Percentiles rank a stretch among this genome's conserved stretches.
phyloP scores from a whole-genome alignment of 2,329 filamentous ascomycete genomes.

The Alternaria gansuensis region DNA sequence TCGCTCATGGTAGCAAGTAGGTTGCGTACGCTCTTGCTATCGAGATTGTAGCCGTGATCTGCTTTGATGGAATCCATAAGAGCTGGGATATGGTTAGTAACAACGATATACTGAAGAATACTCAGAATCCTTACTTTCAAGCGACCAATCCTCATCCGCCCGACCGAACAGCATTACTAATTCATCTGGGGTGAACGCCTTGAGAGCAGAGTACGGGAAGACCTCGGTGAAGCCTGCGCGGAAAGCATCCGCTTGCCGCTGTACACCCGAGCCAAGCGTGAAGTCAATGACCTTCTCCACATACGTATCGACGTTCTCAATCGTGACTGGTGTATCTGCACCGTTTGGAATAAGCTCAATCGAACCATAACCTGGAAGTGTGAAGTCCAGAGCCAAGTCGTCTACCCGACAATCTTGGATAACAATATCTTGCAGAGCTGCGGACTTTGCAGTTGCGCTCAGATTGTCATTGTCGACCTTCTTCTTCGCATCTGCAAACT shows the following conservation, averaged over 20 bases:
- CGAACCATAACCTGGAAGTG: constrained; percentile 82
- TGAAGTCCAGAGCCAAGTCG: constrained; percentile 92
- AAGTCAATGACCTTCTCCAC: constrained; percentile 90
- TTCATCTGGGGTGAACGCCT: constrained; percentile 93
- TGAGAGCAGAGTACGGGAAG: constrained; percentile 91
- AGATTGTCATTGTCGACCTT: constrained; percentile 75
- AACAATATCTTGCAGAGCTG: constrained; percentile 72
- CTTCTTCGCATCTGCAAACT: constrained; percentile 84
- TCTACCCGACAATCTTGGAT: constrained; percentile 82
- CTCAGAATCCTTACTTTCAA: constrained; percentile 80
- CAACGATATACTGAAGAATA: background rate
- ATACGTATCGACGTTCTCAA: constrained; percentile 90
- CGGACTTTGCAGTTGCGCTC: constrained; percentile 73
- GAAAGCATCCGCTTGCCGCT: constrained; percentile 90
- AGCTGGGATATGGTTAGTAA: constrained; percentile 63
- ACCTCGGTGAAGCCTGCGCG: constrained; percentile 90
- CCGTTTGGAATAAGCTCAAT: constrained; percentile 85
- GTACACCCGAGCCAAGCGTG: constrained; percentile 88
- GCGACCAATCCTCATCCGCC: constrained; percentile 94
- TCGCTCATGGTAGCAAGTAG: constrained; percentile 94
- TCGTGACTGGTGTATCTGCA: constrained; percentile 77
- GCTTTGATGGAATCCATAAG: constrained; percentile 99
- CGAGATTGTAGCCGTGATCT: constrained; percentile 98
- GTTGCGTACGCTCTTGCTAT: constrained; percentile 94
- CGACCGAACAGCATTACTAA: constrained; percentile 93